Conservation (phyloP, 306 rosid species). For the Benincasa hispida region DNA sequence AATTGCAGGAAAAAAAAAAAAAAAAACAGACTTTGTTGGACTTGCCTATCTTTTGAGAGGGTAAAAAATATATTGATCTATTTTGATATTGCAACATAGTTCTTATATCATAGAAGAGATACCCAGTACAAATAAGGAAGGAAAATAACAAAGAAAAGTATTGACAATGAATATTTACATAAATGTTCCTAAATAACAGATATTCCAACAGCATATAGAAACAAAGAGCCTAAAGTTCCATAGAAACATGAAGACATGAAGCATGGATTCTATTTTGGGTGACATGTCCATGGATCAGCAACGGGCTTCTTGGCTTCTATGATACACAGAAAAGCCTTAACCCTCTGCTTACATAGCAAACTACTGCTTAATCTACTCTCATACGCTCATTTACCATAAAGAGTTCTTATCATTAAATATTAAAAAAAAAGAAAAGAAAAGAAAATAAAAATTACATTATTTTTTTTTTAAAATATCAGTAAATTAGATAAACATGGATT, state of each 20-base stretch:
- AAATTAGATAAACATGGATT: neutral
- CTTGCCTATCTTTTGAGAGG: neutral
- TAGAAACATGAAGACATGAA: neutral
- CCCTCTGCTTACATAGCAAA: neutral
- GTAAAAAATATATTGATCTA: too few relatives aligned
- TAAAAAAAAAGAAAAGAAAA: neutral
- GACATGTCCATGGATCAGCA: neutral
- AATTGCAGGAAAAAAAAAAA: conserved; percentile 6
- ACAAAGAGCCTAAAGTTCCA: neutral
- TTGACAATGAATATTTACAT: too few relatives aligned
- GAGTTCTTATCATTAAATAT: neutral
- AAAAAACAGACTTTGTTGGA: neutral
- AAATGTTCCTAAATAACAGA: too few relatives aligned
- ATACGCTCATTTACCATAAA: too few relatives aligned
- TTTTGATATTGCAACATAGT: too few relatives aligned
- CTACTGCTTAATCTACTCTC: too few relatives aligned
- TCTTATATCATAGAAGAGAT: too few relatives aligned
- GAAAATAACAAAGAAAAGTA: too few relatives aligned
- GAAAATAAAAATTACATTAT: too few relatives aligned
- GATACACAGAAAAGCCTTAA: neutral
- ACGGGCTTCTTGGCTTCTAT: neutral
- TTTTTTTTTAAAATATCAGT: neutral
- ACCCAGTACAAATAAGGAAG: too few relatives aligned
- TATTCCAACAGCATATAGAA: neutral
- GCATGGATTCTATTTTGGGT: neutral